Base-by-base conservation (phyloP, 2,329 filamentous ascomycete genomes). In the Nemania sp. region DNA sequence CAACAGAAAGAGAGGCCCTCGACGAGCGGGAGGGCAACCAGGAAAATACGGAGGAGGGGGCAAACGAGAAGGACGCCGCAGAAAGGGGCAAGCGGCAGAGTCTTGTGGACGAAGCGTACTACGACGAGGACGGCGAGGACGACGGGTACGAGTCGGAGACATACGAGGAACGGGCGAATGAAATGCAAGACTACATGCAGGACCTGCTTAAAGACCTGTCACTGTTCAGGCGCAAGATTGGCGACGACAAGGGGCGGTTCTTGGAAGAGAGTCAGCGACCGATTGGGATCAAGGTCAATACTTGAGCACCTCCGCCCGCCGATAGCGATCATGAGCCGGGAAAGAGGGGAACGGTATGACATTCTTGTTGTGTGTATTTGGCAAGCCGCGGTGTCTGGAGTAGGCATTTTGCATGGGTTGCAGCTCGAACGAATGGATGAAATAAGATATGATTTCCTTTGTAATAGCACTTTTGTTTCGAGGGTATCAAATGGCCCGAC, bases 161-260 rank as follows among this genome's bases (percentile, higher is more conserved):
- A 62, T 80, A 81, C 62, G 82, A 84, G 55, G 77, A 84, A 51
- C 80, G 80, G 46, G 82, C 82, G 15, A 80, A 83, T 42, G 83
- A 93, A 64, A 84, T 93, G 79, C 91, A 97, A 72, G 87, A 88
- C n/a, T 87, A 91, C 71, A 94, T 96, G 81, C 87, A 93, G 67
- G 88, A 89, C 37, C 83, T 98, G 71, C 80, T 99, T 65, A 87
- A 87, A 68, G 93, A 98, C 68, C 73, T 96, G 56, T 85, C 84
- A 32, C 74, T 94, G 72, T 96, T 96, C 78, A 89, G 89, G 74
- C 87, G 87, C 70, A 98, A 97, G 79, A 87, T 98, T 64, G 87
- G 86, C 6, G 92, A 95, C 69, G 95, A 98, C 74, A 85, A 90
- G 74, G 79, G 79, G 58, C 80, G 90, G 40, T 95, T 90, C 71